Conservation (phyloP, 2,329 filamentous ascomycete genomes). For the Nemania bipapillata region DNA sequence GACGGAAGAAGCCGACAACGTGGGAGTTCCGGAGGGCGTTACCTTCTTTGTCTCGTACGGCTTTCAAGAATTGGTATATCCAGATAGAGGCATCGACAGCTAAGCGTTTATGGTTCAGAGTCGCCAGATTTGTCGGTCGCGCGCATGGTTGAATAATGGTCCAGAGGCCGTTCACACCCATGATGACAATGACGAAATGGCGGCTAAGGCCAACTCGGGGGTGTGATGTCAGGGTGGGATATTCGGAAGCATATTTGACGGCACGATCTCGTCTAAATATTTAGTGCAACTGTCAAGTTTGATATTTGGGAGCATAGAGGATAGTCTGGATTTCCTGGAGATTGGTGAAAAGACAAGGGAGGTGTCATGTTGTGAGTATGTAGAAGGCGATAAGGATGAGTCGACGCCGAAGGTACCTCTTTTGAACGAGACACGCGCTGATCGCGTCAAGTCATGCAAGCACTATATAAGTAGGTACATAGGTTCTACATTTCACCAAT, state of each 20-base stretch:
- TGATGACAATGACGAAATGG: constrained; percentile 54
- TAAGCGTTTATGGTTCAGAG: constrained; percentile 93
- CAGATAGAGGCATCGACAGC: constrained; percentile 98
- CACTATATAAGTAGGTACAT: too few species aligned
- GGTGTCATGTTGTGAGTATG: neutral
- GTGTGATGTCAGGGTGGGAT: constrained; percentile 32
- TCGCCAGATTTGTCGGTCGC: constrained; percentile 93
- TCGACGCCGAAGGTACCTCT: neutral
- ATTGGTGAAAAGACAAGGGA: neutral
- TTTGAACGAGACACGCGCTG: neutral
- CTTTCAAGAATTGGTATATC: constrained; percentile 99
- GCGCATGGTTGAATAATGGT: constrained; percentile 94
- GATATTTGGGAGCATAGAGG: neutral
- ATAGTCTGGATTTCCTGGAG: neutral
- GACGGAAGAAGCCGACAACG: constrained; percentile 95
- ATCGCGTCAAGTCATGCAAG: neutral
- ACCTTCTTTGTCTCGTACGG: constrained; percentile 97
- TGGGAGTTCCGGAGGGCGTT: constrained; percentile 96
- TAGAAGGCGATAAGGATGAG: neutral
- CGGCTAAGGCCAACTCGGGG: constrained; percentile 21
- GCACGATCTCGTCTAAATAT: neutral
- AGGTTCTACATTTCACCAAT: neutral
- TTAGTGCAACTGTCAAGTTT: neutral
- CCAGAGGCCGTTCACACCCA: constrained; percentile 99
- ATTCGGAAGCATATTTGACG: constrained; percentile 30